Evolutionary conservation across 371 early-diverging fungal genomes (phyloP).

Genomic region (Funneliformis caledonium): DNA sequence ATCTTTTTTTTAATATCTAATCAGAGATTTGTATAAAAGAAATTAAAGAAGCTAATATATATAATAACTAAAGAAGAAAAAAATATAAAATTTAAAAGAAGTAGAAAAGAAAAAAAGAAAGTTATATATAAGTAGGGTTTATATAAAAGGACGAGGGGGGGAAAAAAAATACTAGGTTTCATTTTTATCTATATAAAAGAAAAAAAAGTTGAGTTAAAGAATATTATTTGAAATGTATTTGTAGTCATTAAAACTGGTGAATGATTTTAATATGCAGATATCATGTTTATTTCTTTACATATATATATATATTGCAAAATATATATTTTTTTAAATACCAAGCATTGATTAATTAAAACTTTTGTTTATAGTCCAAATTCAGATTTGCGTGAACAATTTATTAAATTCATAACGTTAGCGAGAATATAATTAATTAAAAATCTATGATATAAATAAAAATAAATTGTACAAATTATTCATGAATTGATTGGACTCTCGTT

Average conservation of each 20-base stretch:
- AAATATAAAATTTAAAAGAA: neutral
- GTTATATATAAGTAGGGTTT: neutral
- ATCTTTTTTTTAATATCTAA: neutral
- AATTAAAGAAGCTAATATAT: constrained; percentile 2
- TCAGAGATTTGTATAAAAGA: constrained; percentile 5
- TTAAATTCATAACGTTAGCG: too few relatives aligned
- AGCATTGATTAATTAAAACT: too few relatives aligned
- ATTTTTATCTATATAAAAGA: neutral
- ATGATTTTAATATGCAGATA: neutral
- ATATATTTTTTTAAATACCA: too few relatives aligned
- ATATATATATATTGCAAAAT: too few relatives aligned
- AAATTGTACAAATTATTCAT: too few relatives aligned
- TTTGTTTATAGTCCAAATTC: too few relatives aligned
- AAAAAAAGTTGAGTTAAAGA: neutral
- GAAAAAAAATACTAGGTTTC: neutral
- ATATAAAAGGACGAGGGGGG: too few relatives aligned
- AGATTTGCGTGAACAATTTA: too few relatives aligned
- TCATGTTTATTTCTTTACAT: neutral
- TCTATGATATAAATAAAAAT: too few relatives aligned
- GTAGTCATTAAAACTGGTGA: constrained; percentile 2
- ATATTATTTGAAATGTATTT: constrained; percentile 1
- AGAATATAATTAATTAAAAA: too few relatives aligned
- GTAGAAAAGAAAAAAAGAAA: neutral
- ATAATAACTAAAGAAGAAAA: neutral
- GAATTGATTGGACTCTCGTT: too few relatives aligned